A percentile compares a stretch with the other conserved stretches of the same genome.
Evolutionary conservation across 2,329 filamentous ascomycete genomes (phyloP).

Genomic region (Exophiala viscosa): DNA sequence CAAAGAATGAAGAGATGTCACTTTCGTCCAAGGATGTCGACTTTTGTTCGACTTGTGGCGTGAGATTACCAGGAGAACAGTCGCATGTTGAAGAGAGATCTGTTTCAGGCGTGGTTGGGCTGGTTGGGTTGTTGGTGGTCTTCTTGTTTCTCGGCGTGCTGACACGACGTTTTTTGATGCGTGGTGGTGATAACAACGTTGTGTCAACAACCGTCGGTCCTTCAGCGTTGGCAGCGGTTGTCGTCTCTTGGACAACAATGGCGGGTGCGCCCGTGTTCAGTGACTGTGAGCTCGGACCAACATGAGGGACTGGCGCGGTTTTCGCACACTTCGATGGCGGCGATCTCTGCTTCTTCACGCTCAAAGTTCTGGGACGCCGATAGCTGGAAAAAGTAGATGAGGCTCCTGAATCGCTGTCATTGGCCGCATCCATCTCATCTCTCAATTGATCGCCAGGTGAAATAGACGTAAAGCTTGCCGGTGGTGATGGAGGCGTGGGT

Average conservation of each 20-base stretch:
- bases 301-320: not conserved
- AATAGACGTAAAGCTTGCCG: not conserved
- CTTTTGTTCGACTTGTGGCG: not conserved
- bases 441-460: conserved; percentile 6
- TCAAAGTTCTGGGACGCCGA: conserved; percentile 12
- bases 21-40: conserved; percentile 4
- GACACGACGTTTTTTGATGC: conserved; percentile 12
- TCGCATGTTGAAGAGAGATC: conserved; percentile 14
- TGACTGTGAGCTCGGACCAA: conserved; percentile 9
- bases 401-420: conserved; percentile 13
- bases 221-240: conserved; percentile 7
- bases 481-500: not conserved
- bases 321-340: not conserved
- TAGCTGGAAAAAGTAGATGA: conserved; percentile 1
- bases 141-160: conserved; percentile 12
- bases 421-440: conserved; percentile 1
- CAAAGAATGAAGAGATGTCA: conserved; percentile 14
- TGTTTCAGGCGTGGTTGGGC: conserved; percentile 7
- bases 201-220: conserved; percentile 5
- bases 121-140: not conserved
- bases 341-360: conserved; percentile 7
- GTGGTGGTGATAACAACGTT: conserved; percentile 15
- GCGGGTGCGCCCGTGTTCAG: conserved; percentile 10
- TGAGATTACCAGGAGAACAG: conserved; percentile 5
- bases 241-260: conserved; percentile 18